Evolutionary conservation across 805 yeast genomes (phyloP).

Genomic region (Yamadazyma akitaensis): DNA sequence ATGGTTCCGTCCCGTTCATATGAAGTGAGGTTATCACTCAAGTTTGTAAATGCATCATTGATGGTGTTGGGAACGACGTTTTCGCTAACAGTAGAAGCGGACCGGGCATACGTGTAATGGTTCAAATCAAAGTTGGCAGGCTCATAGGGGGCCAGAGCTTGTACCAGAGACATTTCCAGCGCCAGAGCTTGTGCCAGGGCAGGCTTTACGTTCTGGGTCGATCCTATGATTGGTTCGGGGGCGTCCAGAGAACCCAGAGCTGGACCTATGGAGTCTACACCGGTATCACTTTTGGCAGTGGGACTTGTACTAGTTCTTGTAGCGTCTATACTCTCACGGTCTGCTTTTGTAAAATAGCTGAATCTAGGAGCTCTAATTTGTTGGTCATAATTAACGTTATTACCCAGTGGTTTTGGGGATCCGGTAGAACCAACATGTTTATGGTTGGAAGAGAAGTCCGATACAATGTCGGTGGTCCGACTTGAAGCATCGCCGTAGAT

Average conservation of each 20-base stretch:
- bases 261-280: no score
- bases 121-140: constrained; percentile 49
- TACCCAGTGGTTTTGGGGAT: constrained; percentile 3
- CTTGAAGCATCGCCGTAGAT: background rate
- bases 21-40: constrained; percentile 20
- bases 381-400: constrained; percentile 45
- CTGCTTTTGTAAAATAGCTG: constrained; percentile 9
- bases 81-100: constrained; percentile 3
- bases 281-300: background rate
- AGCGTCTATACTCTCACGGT: background rate
- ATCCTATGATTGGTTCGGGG: no score
- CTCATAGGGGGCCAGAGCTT: constrained; percentile 3
- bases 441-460: background rate
- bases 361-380: constrained; percentile 54
- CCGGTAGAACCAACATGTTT: background rate
- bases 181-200: background rate
- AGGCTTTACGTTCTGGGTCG: no score
- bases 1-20: constrained; percentile 13
- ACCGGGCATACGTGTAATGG: constrained; percentile 13
- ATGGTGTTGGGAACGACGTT: constrained; percentile 6
- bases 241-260: no score
- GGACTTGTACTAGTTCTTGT: background rate
- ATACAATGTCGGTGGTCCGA: background rate
- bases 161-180: background rate
- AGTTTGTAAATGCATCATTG: constrained; percentile 20